Evolutionary conservation across 371 early-diverging fungal genomes (phyloP), one percentile per base, ranked within the genome.

Genomic region (Capillidium rhysosporum): DNA sequence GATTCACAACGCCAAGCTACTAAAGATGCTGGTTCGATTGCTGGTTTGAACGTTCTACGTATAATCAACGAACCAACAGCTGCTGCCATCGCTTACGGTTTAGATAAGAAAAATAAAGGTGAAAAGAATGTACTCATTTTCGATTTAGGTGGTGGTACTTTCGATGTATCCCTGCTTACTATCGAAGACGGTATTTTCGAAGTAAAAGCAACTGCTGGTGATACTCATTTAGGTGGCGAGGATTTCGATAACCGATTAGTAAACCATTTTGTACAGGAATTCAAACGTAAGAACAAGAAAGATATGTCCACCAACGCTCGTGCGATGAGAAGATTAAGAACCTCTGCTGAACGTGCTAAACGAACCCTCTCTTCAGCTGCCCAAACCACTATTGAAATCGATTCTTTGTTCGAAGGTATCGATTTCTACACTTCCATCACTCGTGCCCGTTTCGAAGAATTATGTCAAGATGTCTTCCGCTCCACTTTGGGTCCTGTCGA

Each of bases 21-120:
- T 61, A 98, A 98, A 77, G 92, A 92, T 65, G 97, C 99, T 30
- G 99, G 94, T 49, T 75, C 76, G 25, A 91, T 97, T 65, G 87
- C 98, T 28, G 98, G 98, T 49, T 69, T 99, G 49, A 84, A 96
- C 55, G 95, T 97, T 14, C 69, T 95, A 51, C 84, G 99, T 64
- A 91, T 99, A 45, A 94, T 98, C 67, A 98, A 98, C 72, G 99
- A 99, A 64, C 99, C 99, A 40, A 98, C 98, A 1, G 99, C 99
- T n/a, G 96, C 96, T 51, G 98, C 99, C 41, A 71, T 96, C 52
- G 96, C 99, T 40, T 98, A 95, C 67, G 99, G 98, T 56, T 70
- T 96, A 10, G 97, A 96, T 69, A 94, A 93, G 61, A n/a, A n/a
- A n/a, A n/a, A n/a, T n/a, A n/a, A 72, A n/a, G 86, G 80, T 44